Percentiles rank a stretch among this genome's conserved stretches.
Conservation (phyloP, 768 basidiomycete genomes). For the Boletus subparvulus region DNA sequence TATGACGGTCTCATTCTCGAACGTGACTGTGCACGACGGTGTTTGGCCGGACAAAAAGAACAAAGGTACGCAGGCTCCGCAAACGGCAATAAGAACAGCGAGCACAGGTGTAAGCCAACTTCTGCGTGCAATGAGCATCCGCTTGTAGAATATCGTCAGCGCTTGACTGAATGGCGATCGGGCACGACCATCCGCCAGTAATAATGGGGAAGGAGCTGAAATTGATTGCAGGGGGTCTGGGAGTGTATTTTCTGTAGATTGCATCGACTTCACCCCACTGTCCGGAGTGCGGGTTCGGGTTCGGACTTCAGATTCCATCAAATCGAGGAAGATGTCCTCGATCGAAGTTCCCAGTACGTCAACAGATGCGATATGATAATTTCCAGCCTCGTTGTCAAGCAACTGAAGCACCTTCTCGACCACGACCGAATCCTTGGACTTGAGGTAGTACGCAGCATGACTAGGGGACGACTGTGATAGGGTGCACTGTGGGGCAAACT, state of each 20-base stretch:
- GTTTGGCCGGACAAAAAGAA: slow-evolving; percentile 55
- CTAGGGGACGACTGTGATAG: slow-evolving; percentile 42
- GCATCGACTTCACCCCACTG: slow-evolving; percentile 25
- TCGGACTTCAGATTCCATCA: slow-evolving; percentile 51
- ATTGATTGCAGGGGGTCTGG: slow-evolving; percentile 1
- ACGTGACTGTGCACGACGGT: slow-evolving; percentile 49
- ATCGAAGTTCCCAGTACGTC: slow-evolving; percentile 73
- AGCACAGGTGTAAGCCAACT: slow-evolving; percentile 69
- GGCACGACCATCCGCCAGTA: slow-evolving; percentile 46
- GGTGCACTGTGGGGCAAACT: slow-evolving; percentile 46
- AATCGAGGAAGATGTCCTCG: slow-evolving; percentile 76
- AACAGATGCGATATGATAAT: slow-evolving; percentile 48
- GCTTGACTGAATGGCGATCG: slow-evolving; percentile 64
- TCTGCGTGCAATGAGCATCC: slow-evolving; percentile 57
- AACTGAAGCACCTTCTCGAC: slow-evolving; percentile 58
- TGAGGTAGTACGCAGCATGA: slow-evolving; percentile 55
- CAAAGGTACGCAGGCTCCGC: slow-evolving; percentile 66
- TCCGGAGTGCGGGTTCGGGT: slow-evolving; percentile 16
- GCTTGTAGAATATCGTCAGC: slow-evolving; percentile 72
- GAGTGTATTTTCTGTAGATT: slow-evolving; percentile 4
- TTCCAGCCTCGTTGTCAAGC: slow-evolving; percentile 45
- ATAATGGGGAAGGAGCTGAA: slow-evolving; percentile 10
- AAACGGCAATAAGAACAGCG: slow-evolving; percentile 51
- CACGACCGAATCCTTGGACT: slow-evolving; percentile 52
- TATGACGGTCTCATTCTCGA: slow-evolving; percentile 36